Conservation (phyloP, 495 filamentous ascomycete genomes). For the Neurospora sp. region DNA sequence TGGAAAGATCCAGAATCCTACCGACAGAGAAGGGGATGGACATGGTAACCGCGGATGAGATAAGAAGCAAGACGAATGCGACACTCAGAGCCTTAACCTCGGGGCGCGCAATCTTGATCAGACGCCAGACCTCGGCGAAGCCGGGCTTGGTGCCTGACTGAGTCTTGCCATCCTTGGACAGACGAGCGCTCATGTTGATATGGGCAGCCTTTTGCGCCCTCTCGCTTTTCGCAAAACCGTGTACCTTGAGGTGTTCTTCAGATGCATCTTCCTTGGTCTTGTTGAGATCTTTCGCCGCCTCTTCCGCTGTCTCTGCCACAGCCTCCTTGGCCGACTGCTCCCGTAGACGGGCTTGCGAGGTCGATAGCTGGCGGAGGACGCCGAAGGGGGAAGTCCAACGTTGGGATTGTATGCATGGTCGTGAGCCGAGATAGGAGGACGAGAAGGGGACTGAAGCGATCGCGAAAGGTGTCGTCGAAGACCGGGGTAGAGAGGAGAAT, state of each 20-base stretch:
- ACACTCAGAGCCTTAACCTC: slow-evolving; percentile 68
- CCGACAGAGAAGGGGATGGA: slow-evolving; percentile 93
- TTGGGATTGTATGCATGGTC: neutral
- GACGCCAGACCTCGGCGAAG: slow-evolving; percentile 68
- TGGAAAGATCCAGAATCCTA: slow-evolving; percentile 71
- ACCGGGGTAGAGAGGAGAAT: slow-evolving; percentile 3
- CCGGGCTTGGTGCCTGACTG: slow-evolving; percentile 53
- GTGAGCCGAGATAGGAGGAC: neutral
- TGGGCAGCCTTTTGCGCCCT: slow-evolving; percentile 81
- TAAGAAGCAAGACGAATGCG: slow-evolving; percentile 72
- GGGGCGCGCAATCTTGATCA: slow-evolving; percentile 80
- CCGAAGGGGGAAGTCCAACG: slow-evolving; percentile 15
- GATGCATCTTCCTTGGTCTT: slow-evolving; percentile 8
- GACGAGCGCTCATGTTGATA: slow-evolving; percentile 75
- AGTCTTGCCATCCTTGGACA: slow-evolving; percentile 71
- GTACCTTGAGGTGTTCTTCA: slow-evolving; percentile 17
- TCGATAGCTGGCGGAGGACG: slow-evolving; percentile 21
- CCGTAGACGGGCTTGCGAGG: slow-evolving; percentile 6
- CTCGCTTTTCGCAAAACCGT: slow-evolving; percentile 40
- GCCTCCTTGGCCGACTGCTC: slow-evolving; percentile 6
- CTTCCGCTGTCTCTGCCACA: slow-evolving; percentile 2
- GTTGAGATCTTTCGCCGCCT: slow-evolving; percentile 5
- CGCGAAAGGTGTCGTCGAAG: neutral
- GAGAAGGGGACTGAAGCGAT: neutral
- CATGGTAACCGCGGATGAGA: slow-evolving; percentile 87